phyloP scores from a whole-genome alignment of 2,329 filamentous ascomycete genomes.

The Calonectria pseudoturangicola region DNA sequence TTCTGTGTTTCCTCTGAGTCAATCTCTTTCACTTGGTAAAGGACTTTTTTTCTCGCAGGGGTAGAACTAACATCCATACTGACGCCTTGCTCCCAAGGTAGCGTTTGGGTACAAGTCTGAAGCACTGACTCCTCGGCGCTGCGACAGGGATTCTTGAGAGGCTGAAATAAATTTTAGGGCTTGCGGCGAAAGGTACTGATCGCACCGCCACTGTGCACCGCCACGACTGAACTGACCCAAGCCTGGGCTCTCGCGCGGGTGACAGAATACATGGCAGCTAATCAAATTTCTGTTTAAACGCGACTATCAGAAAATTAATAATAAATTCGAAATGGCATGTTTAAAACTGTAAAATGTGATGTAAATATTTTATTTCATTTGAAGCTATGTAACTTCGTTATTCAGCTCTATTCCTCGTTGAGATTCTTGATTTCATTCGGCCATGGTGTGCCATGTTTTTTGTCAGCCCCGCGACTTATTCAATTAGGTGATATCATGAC shows the following conservation, averaged over 20 bases:
- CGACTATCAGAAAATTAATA: no score
- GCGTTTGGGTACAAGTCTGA: constrained; percentile 46
- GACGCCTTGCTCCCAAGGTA: constrained; percentile 49
- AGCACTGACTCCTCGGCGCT: constrained; percentile 44
- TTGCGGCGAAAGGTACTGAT: constrained; percentile 15
- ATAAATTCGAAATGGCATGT: no score
- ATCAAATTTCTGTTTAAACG: no score
- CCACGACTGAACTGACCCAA: constrained; percentile 41
- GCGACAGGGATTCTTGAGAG: constrained; percentile 41
- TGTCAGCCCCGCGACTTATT: neutral
- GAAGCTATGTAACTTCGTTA: no score
- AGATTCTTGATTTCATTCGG: no score
- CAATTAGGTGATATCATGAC: constrained; percentile 48
- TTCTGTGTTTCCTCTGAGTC: constrained; percentile 45
- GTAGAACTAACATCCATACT: constrained; percentile 59
- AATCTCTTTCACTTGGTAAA: constrained; percentile 25
- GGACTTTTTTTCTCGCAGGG: neutral
- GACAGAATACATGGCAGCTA: no score
- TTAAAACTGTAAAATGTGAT: no score
- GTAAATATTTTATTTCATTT: no score
- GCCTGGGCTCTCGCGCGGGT: no score
- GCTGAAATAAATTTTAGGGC: constrained; percentile 53
- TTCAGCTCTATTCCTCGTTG: no score
- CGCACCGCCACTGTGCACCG: constrained; percentile 39
- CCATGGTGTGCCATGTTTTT: no score